Conservation (phyloP, 1,139 yeast species). For the Yamadazyma kanchanaburiensis region DNA sequence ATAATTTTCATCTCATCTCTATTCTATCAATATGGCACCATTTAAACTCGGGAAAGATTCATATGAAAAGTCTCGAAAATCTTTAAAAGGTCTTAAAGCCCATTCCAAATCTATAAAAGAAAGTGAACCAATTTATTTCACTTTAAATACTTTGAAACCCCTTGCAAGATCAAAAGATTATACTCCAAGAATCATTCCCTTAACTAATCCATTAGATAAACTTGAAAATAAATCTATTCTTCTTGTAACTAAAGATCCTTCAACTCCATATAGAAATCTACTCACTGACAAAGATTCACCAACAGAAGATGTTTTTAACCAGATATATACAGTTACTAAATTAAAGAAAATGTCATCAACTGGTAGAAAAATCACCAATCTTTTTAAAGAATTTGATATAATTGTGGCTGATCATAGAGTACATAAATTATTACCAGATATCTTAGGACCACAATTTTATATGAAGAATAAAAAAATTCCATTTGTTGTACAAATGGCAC, state of each 20-base stretch:
- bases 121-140: slow-evolving; percentile 35
- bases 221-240: slow-evolving; percentile 49
- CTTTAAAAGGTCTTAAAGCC: slow-evolving; percentile 33
- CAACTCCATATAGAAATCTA: slow-evolving; percentile 48
- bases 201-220: slow-evolving; percentile 49
- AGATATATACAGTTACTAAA: slow-evolving; percentile 55
- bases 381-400: slow-evolving; percentile 61
- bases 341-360: slow-evolving; percentile 45
- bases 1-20: slow-evolving; percentile 3
- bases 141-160: slow-evolving; percentile 51
- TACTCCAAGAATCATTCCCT: slow-evolving; percentile 63
- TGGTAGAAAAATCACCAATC: slow-evolving; percentile 35
- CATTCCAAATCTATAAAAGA: slow-evolving; percentile 17
- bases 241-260: slow-evolving; percentile 68
- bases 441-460: slow-evolving; percentile 57
- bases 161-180: slow-evolving; percentile 50
- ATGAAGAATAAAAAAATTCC: slow-evolving; percentile 61
- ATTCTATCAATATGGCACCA: background rate
- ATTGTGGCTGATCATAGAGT: slow-evolving; percentile 65
- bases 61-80: slow-evolving; percentile 23
- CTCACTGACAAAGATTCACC: slow-evolving; percentile 46
- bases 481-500: slow-evolving; percentile 62
- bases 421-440: slow-evolving; percentile 52
- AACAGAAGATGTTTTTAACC: slow-evolving; percentile 58
- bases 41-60: slow-evolving; percentile 23